A percentile compares a stretch with the other conserved stretches of the same genome.
Conservation (phyloP, 805 yeast species). For the Schizosaccharomyces lindneri region DNA sequence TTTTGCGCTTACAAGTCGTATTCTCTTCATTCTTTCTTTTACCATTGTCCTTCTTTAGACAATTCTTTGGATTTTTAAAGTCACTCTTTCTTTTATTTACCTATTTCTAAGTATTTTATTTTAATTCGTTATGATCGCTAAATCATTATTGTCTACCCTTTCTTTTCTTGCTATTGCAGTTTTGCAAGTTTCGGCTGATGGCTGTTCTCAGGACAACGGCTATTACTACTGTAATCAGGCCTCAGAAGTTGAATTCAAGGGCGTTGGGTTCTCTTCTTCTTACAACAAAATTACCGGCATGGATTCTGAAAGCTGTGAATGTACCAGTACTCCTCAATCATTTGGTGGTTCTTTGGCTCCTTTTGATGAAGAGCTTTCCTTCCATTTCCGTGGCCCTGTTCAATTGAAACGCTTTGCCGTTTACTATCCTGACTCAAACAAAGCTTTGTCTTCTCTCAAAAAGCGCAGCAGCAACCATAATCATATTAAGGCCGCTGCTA, state of each 20-base stretch:
- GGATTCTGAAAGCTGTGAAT: constrained; percentile 44
- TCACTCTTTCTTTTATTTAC: background rate
- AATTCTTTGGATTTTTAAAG: too few species aligned
- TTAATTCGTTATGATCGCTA: background rate
- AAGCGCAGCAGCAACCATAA: constrained; percentile 47
- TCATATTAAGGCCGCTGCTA: background rate
- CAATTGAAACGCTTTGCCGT: constrained; percentile 68
- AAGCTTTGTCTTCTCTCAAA: constrained; percentile 24
- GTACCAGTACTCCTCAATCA: constrained; percentile 30
- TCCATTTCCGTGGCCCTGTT: constrained; percentile 79
- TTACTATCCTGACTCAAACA: constrained; percentile 23
- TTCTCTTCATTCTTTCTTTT: too few species aligned
- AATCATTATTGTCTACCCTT: background rate
- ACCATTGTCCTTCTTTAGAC: too few species aligned
- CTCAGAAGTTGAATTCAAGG: constrained; percentile 36
- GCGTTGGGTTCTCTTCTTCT: constrained; percentile 67
- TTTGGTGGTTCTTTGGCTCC: constrained; percentile 61
- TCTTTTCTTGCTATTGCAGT: background rate
- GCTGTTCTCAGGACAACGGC: constrained; percentile 28
- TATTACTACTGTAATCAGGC: constrained; percentile 66
- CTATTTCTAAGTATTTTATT: background rate
- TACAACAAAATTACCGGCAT: constrained; percentile 59
- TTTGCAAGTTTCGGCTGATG: constrained; percentile 5
- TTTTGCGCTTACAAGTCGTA: too few species aligned
- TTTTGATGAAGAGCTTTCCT: constrained; percentile 60